Conservation (phyloP, 2,329 filamentous ascomycete species). For the Botrytis fragariae region DNA sequence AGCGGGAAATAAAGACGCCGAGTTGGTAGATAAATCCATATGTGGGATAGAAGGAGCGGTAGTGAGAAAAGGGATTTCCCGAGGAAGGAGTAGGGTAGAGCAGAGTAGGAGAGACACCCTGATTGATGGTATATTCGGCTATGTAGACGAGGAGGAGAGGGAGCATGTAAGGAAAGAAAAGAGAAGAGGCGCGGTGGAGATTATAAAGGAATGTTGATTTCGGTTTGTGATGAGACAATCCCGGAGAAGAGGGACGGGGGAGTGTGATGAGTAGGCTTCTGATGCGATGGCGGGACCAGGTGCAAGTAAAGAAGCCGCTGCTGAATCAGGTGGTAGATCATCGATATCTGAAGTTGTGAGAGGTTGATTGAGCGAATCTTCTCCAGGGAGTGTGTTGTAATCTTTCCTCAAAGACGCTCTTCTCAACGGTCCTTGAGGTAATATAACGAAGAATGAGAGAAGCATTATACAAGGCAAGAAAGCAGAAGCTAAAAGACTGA, state of each 20-base stretch:
- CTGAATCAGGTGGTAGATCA: conserved; percentile 41
- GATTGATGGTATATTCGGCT: conserved; percentile 96
- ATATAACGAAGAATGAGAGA: conserved; percentile 76
- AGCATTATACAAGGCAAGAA: conserved; percentile 81
- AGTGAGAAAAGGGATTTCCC: conserved; percentile 73
- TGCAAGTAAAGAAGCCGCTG: conserved; percentile 47
- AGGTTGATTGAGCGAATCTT: conserved; percentile 39
- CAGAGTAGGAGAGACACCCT: conserved; percentile 85
- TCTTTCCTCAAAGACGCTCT: conserved; percentile 45
- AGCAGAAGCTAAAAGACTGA: conserved; percentile 73
- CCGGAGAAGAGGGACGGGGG: conserved; percentile 22
- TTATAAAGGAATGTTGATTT: conserved; percentile 44
- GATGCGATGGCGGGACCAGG: conserved; percentile 41
- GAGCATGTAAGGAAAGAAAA: conserved; percentile 83
- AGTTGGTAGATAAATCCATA: conserved; percentile 94
- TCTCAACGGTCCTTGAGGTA: conserved; percentile 68
- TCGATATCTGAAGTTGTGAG: conserved; percentile 21
- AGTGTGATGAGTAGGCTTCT: conserved; percentile 42
- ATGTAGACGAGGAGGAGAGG: conserved; percentile 90
- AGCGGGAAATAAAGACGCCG: conserved; percentile 91
- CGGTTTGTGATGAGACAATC: not conserved
- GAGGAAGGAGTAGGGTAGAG: conserved; percentile 85
- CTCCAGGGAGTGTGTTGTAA: conserved; percentile 47
- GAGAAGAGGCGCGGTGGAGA: conserved; percentile 61
- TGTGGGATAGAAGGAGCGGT: conserved; percentile 87